Base-by-base conservation (phyloP, 164 flowering plant species). In the Tinospora cordifolia region DNA sequence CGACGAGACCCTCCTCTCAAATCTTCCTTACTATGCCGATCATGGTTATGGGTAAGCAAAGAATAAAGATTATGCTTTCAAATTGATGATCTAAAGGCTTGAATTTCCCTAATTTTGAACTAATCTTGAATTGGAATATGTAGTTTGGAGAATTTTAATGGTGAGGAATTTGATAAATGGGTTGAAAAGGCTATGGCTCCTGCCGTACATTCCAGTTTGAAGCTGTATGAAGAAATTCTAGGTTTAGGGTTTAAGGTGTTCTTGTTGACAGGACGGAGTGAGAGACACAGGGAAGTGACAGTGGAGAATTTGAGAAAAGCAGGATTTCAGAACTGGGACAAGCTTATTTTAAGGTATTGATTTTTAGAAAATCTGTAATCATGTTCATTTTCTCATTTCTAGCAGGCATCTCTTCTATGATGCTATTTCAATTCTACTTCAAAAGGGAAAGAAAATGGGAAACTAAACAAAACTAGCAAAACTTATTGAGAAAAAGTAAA, bases 1-100 rank as follows among this genome's bases (percentile, higher is more conserved):
- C 12, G 99, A 92, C 72, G 97, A 94, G 78, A 94, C 99, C 44
- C 67, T 90, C 78, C 80, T 94, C 30, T 90, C 96, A 5, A 87
- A 92, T 85, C 87, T 94, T 36, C 98, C 96, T 11, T 94, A 90
- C 69, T 92, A 92, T 65, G 77, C 78, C 1, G 82, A 84, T 0
- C 97, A 90, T 71, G 87, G 87, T 60, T 92, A 77, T 75, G 98
- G 98, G 98, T 89, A 14, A 67, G 76, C 6, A 17, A 21, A 8
- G 4, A 30, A 30, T 30, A 15, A 54, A 10, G 24, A 51, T 7
- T 63, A 25, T 38, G 59, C n/a, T 51, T 14, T 51, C 4, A 51
- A 51, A 51, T 15, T 54, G 60, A 17, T 51, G 59, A n/a, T 51
- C 6, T 4, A 41, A 30, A 11, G 46, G 46, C 13, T 41, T 41